Conservation (phyloP, 2,329 filamentous ascomycete species). For the Colletotrichum navitas region DNA sequence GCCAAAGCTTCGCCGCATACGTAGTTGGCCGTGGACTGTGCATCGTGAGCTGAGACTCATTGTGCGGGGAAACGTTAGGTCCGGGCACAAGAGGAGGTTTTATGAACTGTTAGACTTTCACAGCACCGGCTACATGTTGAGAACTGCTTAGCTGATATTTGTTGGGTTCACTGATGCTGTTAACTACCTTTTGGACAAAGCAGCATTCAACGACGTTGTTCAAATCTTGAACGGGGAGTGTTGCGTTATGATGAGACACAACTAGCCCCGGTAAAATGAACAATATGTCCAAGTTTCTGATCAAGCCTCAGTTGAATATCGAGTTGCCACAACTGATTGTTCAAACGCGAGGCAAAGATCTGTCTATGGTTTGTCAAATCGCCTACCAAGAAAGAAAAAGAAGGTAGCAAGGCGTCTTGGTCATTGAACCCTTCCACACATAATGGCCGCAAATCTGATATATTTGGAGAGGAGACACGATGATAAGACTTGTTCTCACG, state of each 20-base stretch:
- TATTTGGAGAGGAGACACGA: too few species aligned
- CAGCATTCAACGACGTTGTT: neutral
- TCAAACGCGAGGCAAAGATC: neutral
- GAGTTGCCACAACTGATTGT: neutral
- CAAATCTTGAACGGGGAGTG: neutral
- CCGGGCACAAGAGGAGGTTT: neutral
- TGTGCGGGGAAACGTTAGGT: neutral
- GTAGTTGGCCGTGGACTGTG: neutral
- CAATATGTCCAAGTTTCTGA: neutral
- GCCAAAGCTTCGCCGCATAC: constrained; percentile 8
- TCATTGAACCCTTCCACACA: neutral
- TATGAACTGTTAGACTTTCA: neutral
- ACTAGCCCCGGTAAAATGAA: neutral
- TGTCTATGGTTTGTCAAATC: neutral
- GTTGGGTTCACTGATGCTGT: neutral
- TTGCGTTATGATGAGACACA: neutral
- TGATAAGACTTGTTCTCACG: neutral
- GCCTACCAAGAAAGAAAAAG: too few species aligned
- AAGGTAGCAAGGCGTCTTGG: neutral
- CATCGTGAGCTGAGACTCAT: neutral
- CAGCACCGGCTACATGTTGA: neutral
- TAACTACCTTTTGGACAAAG: neutral
- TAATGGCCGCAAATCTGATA: neutral
- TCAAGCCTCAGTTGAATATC: neutral
- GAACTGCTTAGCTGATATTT: neutral